Base-by-base conservation (phyloP, 257 asterid species). In the Salvia miltiorrhiza region DNA sequence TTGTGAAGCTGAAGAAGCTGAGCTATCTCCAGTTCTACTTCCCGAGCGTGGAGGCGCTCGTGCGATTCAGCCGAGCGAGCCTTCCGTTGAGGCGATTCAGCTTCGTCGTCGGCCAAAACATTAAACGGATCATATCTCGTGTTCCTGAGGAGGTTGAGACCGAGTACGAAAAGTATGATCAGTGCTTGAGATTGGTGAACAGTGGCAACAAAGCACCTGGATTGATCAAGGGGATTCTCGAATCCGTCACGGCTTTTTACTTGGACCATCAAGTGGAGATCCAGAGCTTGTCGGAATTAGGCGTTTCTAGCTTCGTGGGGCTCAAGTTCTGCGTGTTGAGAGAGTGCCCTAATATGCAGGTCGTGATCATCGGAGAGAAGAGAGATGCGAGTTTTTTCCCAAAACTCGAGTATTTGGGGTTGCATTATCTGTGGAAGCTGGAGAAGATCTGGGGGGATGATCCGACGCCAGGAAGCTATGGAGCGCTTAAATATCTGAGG, bases 331-430 rank as follows among this genome's bases (percentile, higher is more conserved):
- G 77, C 28, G 39, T 54, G 7, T 26, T 77, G 39, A 77, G 77
- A 37, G 81, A 77, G 66, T 77, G 81, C 13, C 81, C 81, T 7
- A 44, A 53, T 12, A 13, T 77, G 32, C 65, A 72, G 24, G 65
- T 59, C 5, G 2, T 67, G 28, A 52, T 53, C 9, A 17, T 21
- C 12, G 39, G 20, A 20, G 67, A 52, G 33, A 17, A 30, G 39
- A 49, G 11, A 24, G 26, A 0, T 23, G n/a, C n/a, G n/a, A n/a
- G n/a, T n/a, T n/a, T n/a, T n/a, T n/a, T n/a, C n/a, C n/a, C n/a
- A n/a, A n/a, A 44, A 4, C 74, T 77, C 12, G 74, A 77, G 12
- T 28, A 67, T 56, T 30, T 77, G 74, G 81, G 62, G 10, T 17
- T 65, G 57, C 39, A 57, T 47, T 70, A 70, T 70, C 59, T 65